Evolutionary conservation across 257 asterid species (phyloP).

Genomic region (Solanum chmielewskii): DNA sequence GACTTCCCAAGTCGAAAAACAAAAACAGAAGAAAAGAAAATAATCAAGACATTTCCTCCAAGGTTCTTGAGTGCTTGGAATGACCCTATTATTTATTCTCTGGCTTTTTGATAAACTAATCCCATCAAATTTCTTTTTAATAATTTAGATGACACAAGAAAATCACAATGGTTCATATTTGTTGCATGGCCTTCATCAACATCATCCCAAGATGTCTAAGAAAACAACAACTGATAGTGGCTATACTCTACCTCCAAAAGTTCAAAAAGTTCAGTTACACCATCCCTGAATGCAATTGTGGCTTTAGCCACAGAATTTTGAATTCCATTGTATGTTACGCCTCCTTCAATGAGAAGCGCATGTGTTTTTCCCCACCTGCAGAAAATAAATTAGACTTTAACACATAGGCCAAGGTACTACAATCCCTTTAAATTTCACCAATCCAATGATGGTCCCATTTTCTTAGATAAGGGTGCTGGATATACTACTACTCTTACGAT

Average conservation of each 20-base stretch:
- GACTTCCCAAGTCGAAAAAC: not conserved
- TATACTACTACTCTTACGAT: not conserved
- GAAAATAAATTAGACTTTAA: conserved; percentile 1
- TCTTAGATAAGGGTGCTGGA: not conserved
- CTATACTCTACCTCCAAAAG: conserved; percentile 58
- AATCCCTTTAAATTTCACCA: not conserved
- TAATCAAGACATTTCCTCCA: not conserved
- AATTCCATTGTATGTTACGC: conserved; percentile 56
- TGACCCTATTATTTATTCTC: not conserved
- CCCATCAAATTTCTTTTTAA: not conserved
- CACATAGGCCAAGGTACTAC: not conserved
- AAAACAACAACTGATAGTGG: not conserved
- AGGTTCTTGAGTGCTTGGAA: not conserved
- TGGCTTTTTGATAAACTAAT: not conserved
- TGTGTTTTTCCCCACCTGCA: conserved; percentile 94
- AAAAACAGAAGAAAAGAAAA: not conserved
- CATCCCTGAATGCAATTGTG: conserved; percentile 68
- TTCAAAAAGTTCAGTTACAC: conserved; percentile 80
- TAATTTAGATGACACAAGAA: not conserved
- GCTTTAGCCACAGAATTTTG: conserved; percentile 66
- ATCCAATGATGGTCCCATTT: not conserved
- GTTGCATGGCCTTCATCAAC: not conserved
- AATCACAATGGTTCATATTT: not conserved
- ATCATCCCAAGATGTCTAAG: conserved; percentile 2
- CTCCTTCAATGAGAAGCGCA: conserved; percentile 86